Evolutionary conservation across 345 rosid species (phyloP), one percentile per base, ranked within the genome.

Genomic region (Camelina sativa): DNA sequence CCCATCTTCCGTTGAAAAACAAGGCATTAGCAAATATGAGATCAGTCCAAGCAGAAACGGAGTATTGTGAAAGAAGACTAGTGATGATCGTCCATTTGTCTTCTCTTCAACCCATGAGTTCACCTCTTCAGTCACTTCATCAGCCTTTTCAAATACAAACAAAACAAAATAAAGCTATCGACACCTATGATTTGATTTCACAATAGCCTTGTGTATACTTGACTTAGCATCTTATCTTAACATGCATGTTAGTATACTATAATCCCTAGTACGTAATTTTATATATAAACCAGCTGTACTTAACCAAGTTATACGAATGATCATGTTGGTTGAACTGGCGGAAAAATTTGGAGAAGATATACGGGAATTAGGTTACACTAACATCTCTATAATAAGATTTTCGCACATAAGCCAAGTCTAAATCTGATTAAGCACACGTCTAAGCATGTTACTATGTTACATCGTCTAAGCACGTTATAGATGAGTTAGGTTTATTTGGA

Each of bases 41-140:
- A 60, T 60, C 59, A 71, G 75, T 71, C 67, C 9, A 4, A n/a
- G 59, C 2, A 71, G 38, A 0, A 15, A 37, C 50, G 48, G 48
- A 47, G 1, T 23, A 20, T 13, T 46, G 70, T 66, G 6, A 0
- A 51, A 71, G 58, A 22, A 71, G 75, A 44, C 47, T 7, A 59
- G 75, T 71, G 76, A 72, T 72, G 68, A 71, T n/a, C n/a, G 75
- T 23, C 61, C 68, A n/a, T 52, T 61, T 11, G 75, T 71, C 61
- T 61, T 19, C 67, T 85, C 81, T 51, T 84, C 88, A 38, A 87
- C 88, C 96, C 91, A 89, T 8, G 80, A 55, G 23, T 89, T 89
- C 34, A 91, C 91, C 77, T 84, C 85, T 50, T 46, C 48, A 20
- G 55, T 19, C 56, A 80, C 95, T 81, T 89, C 87, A 47, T 54